A percentile compares a stretch with the other conserved stretches of the same genome.
Evolutionary conservation across 108 stramenopile species (phyloP).

Genomic region (Cyclotella sp.): DNA sequence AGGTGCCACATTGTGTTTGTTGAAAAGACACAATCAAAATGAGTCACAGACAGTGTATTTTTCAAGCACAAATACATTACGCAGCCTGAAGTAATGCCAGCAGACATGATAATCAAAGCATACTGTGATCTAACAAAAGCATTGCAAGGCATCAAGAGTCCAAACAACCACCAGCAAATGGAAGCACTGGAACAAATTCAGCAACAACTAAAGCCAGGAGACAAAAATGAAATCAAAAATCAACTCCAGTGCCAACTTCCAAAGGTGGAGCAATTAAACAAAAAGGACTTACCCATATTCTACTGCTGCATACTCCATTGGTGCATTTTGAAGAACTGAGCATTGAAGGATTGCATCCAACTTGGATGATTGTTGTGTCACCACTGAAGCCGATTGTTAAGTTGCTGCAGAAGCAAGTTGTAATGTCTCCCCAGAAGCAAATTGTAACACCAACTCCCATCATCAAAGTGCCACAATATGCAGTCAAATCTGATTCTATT

Average conservation of each 20-base stretch:
- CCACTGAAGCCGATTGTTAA: neutral
- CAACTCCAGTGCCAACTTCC: neutral
- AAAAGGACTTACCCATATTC: neutral
- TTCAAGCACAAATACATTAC: conserved; percentile 33
- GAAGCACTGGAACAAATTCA: neutral
- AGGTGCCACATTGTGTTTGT: conserved; percentile 17
- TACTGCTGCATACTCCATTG: neutral
- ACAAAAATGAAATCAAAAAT: neutral
- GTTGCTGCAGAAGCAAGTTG: no score
- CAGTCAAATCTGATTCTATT: neutral
- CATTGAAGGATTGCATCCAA: neutral
- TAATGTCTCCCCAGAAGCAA: no score
- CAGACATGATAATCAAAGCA: conserved; percentile 17
- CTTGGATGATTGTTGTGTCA: conserved; percentile 15
- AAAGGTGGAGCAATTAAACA: neutral
- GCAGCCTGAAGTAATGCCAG: conserved; percentile 18
- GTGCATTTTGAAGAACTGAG: neutral
- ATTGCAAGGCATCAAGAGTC: neutral
- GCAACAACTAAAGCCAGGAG: neutral
- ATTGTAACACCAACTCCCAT: conserved; percentile 15
- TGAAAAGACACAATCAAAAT: conserved; percentile 7
- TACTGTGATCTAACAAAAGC: neutral
- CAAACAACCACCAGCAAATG: neutral
- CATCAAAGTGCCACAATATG: conserved; percentile 12
- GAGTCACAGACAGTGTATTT: conserved; percentile 28